Base-by-base conservation (phyloP, 2,329 filamentous ascomycete genomes). In the Penicillium aurantiogriseum region DNA sequence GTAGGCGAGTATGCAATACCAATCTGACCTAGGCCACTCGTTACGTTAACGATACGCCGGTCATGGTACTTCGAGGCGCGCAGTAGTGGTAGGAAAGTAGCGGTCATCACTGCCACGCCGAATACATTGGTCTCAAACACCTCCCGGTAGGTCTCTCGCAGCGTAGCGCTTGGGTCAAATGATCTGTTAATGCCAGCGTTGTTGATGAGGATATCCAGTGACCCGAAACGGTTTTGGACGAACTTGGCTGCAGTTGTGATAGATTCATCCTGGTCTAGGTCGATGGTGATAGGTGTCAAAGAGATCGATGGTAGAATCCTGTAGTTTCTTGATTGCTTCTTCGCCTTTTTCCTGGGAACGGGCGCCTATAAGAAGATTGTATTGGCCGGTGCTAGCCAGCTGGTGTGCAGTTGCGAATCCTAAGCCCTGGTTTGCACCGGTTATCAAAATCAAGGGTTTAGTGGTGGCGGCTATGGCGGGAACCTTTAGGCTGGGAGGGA, bases 31-130 rank as follows among this genome's bases (percentile, higher is more conserved):
- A 54, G 40, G 15, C 56, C 52, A 27, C 52, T 58, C 5, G 58
- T 51, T 15, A 60, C 58, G 19, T 48, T 60, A 9, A 58, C 58
- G 21, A 60, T 60, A 29, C 58, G 58, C 15, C 58, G 58, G 31
- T 60, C 38, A 44, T 42, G 21, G 35, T 58, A 55, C 45, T 46
- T 47, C 3, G 58, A 60, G 3, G 49, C 46, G 27, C 58, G 55
- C 4, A 60, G 23, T 3, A 60, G 35, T 15, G 53, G 53, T 9
- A 59, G 47, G 29, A 59, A 59, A 9, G 40, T 39, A 1, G 35
- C 33, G 2, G 23, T 49, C 47, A 49, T 27, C 23, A 49, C 35
- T 29, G 35, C 47, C 23, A 49, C 35, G 5, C 47, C 47, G 10
- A 49, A 49, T 3, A 49, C 47, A 38, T 49, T 49, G 1, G 47